Evolutionary conservation across 805 yeast species (phyloP), one percentile per base, ranked within the genome.

Genomic region (Yarrowia divulgata): DNA sequence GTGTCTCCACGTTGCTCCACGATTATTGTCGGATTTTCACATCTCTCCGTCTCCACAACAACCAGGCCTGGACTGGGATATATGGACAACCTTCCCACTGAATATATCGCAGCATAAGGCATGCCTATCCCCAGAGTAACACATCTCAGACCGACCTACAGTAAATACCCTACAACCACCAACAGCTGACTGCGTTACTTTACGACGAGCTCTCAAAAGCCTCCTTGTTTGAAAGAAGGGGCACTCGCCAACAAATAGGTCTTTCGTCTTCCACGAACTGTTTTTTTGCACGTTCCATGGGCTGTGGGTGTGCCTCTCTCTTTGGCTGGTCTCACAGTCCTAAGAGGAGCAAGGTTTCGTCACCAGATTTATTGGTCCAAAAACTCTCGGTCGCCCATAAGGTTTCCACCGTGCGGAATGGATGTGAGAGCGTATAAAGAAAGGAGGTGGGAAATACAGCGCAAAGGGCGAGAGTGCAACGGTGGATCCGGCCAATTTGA

Each of bases 311-410:
- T 10, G 29, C 32, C 29, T 9, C 52, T 32, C 18, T 7, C 18
- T 23, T 23, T 35, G 37, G 37, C 45, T 16, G 18, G 8, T 16
- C n/a, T 40, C 23, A 8, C 13, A 8, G 34, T 13, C 19, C 37
- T 48, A 49, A 49, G 14, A 16, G 13, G n/a, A n/a, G 18, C 55
- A 49, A 50, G 57, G 57, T 50, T 50, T 16, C 35, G 40, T 50
- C 40, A 50, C 23, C 40, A 35, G 40, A n/a, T 32, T n/a, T 32
- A 14, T 32, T 50, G 10, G 19, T 50, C 29, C 18, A 23, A 23
- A 23, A 50, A 34, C 57, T 29, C 18, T 48, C 10, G 2, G 52
- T 6, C 35, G 29, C 4, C 23, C 50, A 18, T 14, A 19, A 46
- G n/a, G 50, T 19, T 42, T 46, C 12, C 14, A 46, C 32, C 1